Base-by-base conservation (phyloP, 768 basidiomycete genomes). In the Tulasnella sp. region DNA sequence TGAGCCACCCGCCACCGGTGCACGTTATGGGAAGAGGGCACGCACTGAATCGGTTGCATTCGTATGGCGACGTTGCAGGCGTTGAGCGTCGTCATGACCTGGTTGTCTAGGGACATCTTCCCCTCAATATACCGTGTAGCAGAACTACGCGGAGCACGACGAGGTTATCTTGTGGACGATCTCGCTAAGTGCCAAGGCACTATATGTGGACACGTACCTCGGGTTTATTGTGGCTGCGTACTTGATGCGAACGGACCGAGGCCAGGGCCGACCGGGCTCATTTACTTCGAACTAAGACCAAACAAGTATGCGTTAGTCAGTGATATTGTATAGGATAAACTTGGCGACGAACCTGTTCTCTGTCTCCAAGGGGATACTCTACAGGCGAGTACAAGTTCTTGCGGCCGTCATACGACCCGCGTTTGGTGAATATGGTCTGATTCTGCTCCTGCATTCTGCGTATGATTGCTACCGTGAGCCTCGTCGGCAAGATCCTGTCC, bases 331-430 rank as follows among this genome's bases (percentile, higher is more conserved):
- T 3, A 44, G 35, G 61, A 13, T 15, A 32, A 32, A 32, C 5
- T 57, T 67, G 10, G 16, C 3, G 15, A 67, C 9, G 26, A 26
- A 67, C 61, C 11, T 67, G 16, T 35, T 15, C 61, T 15, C 32
- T 67, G 4, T 67, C 32, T 26, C 61, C 83, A 44, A 95, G 90
- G 0, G 90, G 88, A 13, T 94, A 85, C 77, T 88, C 86, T 46
- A 88, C 86, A 18, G 89, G 84, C 35, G 91, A 86, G 81, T 92
- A 95, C 69, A 90, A 82, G 80, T 94, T 94, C 83, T 94, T 94
- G 61, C 92, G 87, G 0, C 93, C 93, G 78, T 94, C 93, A 79
- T 93, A 94, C 1, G 89, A 92, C 26, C 87, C 91, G 18, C 87
- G 89, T 15, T 92, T 92, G 3, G 89, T 92, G 82, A 95, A 95